phyloP scores from a whole-genome alignment of 2,329 filamentous ascomycete species.

The Verticillium dahliae region DNA sequence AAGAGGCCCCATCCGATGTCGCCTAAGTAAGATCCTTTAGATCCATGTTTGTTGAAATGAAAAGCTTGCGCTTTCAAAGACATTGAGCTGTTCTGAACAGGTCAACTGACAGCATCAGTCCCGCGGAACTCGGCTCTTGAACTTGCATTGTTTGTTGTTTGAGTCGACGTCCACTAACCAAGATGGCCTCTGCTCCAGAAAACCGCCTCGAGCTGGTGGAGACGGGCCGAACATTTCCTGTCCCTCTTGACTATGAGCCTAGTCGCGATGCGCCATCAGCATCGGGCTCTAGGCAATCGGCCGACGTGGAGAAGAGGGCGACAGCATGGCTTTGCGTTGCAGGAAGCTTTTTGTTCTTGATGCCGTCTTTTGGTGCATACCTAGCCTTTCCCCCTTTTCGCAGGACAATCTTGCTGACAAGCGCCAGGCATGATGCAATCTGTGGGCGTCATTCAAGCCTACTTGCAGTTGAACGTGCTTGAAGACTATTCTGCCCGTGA shows the following conservation, averaged over 20 bases:
- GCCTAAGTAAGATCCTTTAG: background rate
- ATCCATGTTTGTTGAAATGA: background rate
- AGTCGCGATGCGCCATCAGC: background rate
- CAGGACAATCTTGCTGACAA: background rate
- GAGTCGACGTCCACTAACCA: background rate
- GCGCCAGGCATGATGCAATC: slow-evolving; percentile 36
- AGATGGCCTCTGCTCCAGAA: background rate
- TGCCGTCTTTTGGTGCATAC: slow-evolving; percentile 7
- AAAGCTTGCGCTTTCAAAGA: background rate
- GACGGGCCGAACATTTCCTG: background rate
- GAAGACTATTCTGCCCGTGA: slow-evolving; percentile 31
- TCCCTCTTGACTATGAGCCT: background rate
- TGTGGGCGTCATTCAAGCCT: slow-evolving; percentile 41
- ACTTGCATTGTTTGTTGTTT: background rate
- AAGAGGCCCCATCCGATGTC: background rate
- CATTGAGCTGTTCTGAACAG: background rate
- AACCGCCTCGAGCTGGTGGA: background rate
- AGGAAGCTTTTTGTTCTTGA: slow-evolving; percentile 8
- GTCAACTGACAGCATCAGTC: background rate
- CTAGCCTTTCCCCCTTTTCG: background rate
- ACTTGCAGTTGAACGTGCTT: slow-evolving; percentile 37
- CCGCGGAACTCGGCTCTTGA: background rate
- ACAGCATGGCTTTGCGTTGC: slow-evolving; percentile 9
- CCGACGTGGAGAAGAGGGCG: slow-evolving; percentile 7
- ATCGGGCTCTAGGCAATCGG: background rate